phyloP scores from a whole-genome alignment of 2,329 filamentous ascomycete species.

The Cercospora brassicicola region DNA sequence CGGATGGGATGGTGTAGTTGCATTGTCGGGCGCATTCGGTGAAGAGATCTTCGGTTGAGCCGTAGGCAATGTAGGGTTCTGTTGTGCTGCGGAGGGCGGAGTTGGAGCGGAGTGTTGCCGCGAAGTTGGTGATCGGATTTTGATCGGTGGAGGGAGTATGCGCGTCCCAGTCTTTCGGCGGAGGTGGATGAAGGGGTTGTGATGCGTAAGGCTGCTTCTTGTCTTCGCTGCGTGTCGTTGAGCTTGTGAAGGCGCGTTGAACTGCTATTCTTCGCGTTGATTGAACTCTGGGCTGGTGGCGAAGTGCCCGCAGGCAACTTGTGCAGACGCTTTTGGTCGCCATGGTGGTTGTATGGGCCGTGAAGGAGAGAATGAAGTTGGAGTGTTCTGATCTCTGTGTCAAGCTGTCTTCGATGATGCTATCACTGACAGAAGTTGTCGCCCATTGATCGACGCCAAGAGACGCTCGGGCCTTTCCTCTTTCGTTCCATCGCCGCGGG shows the following conservation, averaged over 20 bases:
- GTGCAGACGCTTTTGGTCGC: slow-evolving; percentile 29
- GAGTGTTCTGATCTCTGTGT: neutral
- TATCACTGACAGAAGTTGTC: slow-evolving; percentile 1
- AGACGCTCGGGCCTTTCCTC: neutral
- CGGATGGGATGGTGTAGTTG: slow-evolving; percentile 72
- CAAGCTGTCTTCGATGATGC: slow-evolving; percentile 3
- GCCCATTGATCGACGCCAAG: slow-evolving; percentile 1
- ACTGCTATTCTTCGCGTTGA: slow-evolving; percentile 1
- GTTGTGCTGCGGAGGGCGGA: slow-evolving; percentile 45
- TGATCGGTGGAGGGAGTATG: slow-evolving; percentile 14
- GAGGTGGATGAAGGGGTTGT: slow-evolving; percentile 17
- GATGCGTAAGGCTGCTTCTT: slow-evolving; percentile 15
- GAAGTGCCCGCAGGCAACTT: slow-evolving; percentile 29
- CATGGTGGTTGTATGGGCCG: slow-evolving; percentile 19
- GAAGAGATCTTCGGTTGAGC: slow-evolving; percentile 75
- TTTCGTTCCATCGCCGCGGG: neutral
- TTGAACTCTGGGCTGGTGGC: slow-evolving; percentile 18
- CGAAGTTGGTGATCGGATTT: slow-evolving; percentile 29
- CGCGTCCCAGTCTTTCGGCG: slow-evolving; percentile 17
- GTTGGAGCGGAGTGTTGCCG: slow-evolving; percentile 29
- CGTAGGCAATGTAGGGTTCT: slow-evolving; percentile 76
- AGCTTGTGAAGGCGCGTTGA: slow-evolving; percentile 7
- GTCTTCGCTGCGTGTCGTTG: slow-evolving; percentile 13
- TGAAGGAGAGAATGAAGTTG: neutral
- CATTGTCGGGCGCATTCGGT: slow-evolving; percentile 71